phyloP scores from a whole-genome alignment of 1,284 basidiomycete species.

The Cutaneotrichosporon spelunceum region DNA sequence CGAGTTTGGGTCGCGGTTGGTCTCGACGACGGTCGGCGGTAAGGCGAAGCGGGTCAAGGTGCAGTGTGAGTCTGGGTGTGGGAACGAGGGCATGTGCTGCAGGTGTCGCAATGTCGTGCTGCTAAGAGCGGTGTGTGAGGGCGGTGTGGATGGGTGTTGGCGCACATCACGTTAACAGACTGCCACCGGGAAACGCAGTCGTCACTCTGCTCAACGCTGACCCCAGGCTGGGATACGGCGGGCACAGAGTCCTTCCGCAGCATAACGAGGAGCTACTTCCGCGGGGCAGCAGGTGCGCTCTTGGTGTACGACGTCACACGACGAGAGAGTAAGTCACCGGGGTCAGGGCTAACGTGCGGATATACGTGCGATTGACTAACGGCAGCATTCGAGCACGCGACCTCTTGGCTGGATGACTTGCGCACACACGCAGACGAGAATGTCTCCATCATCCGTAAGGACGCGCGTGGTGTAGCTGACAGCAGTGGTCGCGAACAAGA shows the following conservation, averaged over 20 bases:
- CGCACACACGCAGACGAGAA: constrained; percentile 45
- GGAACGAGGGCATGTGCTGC: no score
- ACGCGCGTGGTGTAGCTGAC: neutral
- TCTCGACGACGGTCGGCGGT: constrained; percentile 30
- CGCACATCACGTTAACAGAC: no score
- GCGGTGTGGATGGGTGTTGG: no score
- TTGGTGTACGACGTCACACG: constrained; percentile 94
- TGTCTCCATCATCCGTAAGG: constrained; percentile 44
- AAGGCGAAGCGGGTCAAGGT: constrained; percentile 46
- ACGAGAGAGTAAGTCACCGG: constrained; percentile 49
- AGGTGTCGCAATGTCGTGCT: no score
- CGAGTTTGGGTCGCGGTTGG: constrained; percentile 44
- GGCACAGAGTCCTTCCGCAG: constrained; percentile 52
- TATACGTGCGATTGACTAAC: constrained; percentile 3
- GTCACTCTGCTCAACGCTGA: neutral
- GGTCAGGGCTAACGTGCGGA: neutral
- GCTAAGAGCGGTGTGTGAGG: no score
- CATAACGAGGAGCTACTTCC: constrained; percentile 92
- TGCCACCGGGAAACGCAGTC: no score
- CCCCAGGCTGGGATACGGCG: constrained; percentile 49
- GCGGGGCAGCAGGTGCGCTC: constrained; percentile 86
- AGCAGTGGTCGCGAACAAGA: constrained; percentile 48
- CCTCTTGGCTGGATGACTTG: constrained; percentile 46
- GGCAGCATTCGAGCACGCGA: constrained; percentile 46
- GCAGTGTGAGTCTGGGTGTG: constrained; percentile 38